Conservation (phyloP, 176 grass and related monocot species). For the Aegilops sharonensis region DNA sequence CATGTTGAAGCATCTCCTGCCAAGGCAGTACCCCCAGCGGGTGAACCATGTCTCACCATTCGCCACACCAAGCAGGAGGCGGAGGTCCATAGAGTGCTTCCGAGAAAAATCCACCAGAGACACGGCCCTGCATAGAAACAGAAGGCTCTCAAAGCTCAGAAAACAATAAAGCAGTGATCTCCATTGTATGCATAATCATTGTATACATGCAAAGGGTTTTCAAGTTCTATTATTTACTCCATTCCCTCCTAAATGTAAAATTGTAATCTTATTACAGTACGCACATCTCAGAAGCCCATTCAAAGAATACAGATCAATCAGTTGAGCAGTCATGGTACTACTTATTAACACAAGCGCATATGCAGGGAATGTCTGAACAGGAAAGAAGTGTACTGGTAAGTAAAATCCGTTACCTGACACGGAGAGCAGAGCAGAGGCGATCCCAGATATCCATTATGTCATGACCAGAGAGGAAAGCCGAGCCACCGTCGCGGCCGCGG, state of each 20-base stretch:
- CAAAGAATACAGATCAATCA: background rate
- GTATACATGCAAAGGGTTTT: background rate
- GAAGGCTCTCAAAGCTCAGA: conserved; percentile 23
- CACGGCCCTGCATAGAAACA: conserved; percentile 51
- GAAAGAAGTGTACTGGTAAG: background rate
- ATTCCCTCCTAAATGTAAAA: background rate
- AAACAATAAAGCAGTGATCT: background rate
- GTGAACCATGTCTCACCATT: conserved; percentile 77
- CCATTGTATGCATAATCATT: conserved; percentile 11
- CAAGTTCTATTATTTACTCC: background rate
- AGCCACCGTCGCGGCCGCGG: conserved; percentile 47
- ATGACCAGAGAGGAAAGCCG: conserved; percentile 48
- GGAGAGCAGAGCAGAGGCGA: conserved; percentile 76
- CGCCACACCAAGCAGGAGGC: conserved; percentile 68
- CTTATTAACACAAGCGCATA: background rate
- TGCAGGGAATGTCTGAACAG: conserved; percentile 3
- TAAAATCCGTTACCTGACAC: conserved; percentile 47
- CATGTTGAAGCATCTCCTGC: conserved; percentile 64
- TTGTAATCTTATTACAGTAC: background rate
- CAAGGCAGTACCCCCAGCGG: conserved; percentile 82
- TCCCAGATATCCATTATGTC: conserved; percentile 93
- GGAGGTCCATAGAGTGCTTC: conserved; percentile 70
- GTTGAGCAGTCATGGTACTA: background rate
- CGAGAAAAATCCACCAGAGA: conserved; percentile 71
- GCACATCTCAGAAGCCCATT: background rate